Percentiles rank a stretch among this genome's conserved stretches.
Evolutionary conservation across 2,329 filamentous ascomycete genomes (phyloP).

Genomic region (Tolypocladium amazonense): DNA sequence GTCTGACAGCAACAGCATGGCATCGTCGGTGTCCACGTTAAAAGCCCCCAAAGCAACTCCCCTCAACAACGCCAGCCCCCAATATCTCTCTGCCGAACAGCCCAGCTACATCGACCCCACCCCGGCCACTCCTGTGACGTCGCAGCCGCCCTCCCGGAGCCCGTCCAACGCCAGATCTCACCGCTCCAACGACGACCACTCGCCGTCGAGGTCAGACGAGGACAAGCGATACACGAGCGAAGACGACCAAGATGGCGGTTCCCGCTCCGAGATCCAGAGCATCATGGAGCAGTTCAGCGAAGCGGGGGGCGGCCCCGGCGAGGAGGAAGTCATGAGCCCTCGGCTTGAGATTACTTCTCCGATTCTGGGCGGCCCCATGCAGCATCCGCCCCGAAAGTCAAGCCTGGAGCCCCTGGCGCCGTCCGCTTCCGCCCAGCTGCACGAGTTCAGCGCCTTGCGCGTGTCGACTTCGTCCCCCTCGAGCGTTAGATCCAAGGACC

Average conservation of each 20-base stretch:
- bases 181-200: constrained; percentile 30
- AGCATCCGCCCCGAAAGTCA: constrained; percentile 74
- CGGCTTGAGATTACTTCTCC: constrained; percentile 75
- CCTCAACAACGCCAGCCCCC: constrained; percentile 22
- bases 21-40: constrained; percentile 37
- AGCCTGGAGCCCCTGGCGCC: constrained; percentile 66
- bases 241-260: constrained; percentile 56
- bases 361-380: constrained; percentile 52
- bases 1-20: constrained; percentile 26
- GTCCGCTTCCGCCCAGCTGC: constrained; percentile 35
- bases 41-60: constrained; percentile 32
- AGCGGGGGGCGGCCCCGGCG: constrained; percentile 57
- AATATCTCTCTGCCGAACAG: constrained; percentile 37
- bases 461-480: constrained; percentile 28
- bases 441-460: constrained; percentile 33
- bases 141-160: constrained; percentile 48
- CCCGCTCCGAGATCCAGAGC: constrained; percentile 80
- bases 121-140: constrained; percentile 43
- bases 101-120: constrained; percentile 45
- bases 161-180: constrained; percentile 43
- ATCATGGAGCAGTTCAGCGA: constrained; percentile 96
- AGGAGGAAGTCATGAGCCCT: constrained; percentile 86
- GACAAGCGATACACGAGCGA: constrained; percentile 47
- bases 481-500: constrained; percentile 24
- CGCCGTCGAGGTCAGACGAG: constrained; percentile 47